Base-by-base conservation (phyloP, 768 basidiomycete species). In the Kwoniella dejecticola region DNA sequence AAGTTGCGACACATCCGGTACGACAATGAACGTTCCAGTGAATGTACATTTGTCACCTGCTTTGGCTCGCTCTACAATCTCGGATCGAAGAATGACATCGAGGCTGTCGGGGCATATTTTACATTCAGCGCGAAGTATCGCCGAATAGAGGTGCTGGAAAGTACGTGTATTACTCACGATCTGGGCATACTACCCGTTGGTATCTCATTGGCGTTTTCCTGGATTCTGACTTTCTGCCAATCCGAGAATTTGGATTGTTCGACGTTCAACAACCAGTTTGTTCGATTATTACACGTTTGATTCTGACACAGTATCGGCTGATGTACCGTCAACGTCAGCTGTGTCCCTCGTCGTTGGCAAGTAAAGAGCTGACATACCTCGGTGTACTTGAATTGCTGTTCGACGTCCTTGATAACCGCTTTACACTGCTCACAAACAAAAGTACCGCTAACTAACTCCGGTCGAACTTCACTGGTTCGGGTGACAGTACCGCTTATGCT, bases 331-430 rank as follows among this genome's bases (percentile, higher is more conserved):
- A 13, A 0, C 19, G 12, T 48, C 46, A 48, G 46, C 46, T 48
- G 10, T 10, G 15, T 10, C 0, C 2, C 6, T 42, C 36, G 8
- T 38, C 19, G 23, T 26, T 12, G 6, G 1, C 56, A 21, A 56
- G 17, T 17, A 0, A 11, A 40, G 24, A 26, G 27, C 19, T 17
- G 15, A 64, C 74, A 50, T 67, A 93, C 93, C 83, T 98, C 96
- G 19, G 96, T 99, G 77, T 97, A 98, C 77, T 97, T 99, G 85
- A 99, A 99, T 76, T 99, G 96, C 76, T 99, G 96, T 76, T 99
- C 96, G 48, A 99, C 87, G 73, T 97, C 95, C 56, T 88, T 85
- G 24, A 97, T 88, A 11, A 88, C 82, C 29, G 89, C 90, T 46
- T 85, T 84, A 74, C 96, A 99, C 42, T 88, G 84, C 78, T 91